Evolutionary conservation across 208 protist genomes (phyloP), one percentile per base, ranked within the genome.

Genomic region (Trichomonas vaginalis): DNA sequence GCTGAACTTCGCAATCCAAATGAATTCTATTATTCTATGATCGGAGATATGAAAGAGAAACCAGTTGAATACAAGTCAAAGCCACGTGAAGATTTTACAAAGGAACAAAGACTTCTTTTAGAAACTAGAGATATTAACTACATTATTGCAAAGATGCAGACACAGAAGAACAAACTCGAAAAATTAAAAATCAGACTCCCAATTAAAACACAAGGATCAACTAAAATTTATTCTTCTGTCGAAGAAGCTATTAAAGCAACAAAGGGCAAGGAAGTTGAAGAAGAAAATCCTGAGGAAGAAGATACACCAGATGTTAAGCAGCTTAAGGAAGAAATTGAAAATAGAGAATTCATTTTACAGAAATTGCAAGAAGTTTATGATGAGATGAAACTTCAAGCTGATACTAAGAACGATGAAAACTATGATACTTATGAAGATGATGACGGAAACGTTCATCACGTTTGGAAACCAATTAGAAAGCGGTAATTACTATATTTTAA

Each of bases 11-110:
- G 98, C 79, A 98, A 98, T 96, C 98, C 98, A 0, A 98, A 98
- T 97, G 98, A 98, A 96, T 98, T 98, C 96, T 96, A 98, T 96
- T 98, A 98, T 96, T 97, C 97, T 87, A 98, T 98, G 98, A 98
- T 98, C 0, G 51, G 32, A 32, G 51, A 88, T 49, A 51, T 40
- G 42, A 96, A 92, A 49, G 49, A 95, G 14, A 40, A 88, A 83
- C 45, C n/a, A 42, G 37, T 96, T 8, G 96, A 92, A 92, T 48
- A 42, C 15, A 92, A 92, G 51, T 92, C 86, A 92, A 92, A 92
- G 32, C 86, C 86, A 27, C 46, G 42, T 2, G 45, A 51, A 56
- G 17, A 51, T 23, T 92, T 92, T 51, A 92, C 12, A 39, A 92
- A 92, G 37, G 86, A 92, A 45, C 86, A 92, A 51, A 48, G 86